Base-by-base conservation (phyloP, 2,329 filamentous ascomycete genomes). In the Fusarium devonianum region DNA sequence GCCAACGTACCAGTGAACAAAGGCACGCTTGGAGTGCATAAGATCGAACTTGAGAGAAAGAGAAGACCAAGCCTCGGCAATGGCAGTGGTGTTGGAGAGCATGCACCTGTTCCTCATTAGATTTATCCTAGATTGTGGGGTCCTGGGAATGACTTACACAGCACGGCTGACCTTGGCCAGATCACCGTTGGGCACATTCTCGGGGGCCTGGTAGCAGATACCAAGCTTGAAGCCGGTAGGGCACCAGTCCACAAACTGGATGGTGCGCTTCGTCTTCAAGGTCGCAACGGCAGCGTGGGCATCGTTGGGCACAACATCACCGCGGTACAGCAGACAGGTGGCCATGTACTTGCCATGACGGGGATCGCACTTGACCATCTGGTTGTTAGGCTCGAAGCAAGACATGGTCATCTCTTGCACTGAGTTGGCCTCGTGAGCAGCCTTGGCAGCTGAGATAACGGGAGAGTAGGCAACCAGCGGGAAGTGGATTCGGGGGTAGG, bases 301-400 rank as follows among this genome's bases (percentile, higher is more conserved):
- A 70, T 97, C 93, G 80, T 96, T 95, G 77, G 93, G 90, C 57
- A 97, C 94, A 67, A 99, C 93, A 70, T 97, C 94, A 76, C 93
- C 94, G 74, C 93, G 93, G 86, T 99, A 99, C 74, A 99, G 81
- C 78, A 99, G 78, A 77, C 92, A 97, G 69, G 92, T 97, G 62
- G 93, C 93, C 93, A 99, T 99, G 86, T 99, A 99, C 85, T 99
- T 99, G 78, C 93, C 93, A 76, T 95, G 92, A 71, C 92, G 92
- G 67, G 93, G 93, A 75, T 99, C 94, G 73, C 93, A 99, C 85
- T 96, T 96, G 75, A 99, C 93, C 93, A 99, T 99, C 88, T 99
- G 93, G 87, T 96, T 97, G 87, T 97, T 90, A 68, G 93, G 92
- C 86, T 99, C 93, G 81, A 99, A 99, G 88, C 93, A 97, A 64